A percentile compares a stretch with the other conserved stretches of the same genome.
These are phyloP conservation scores for Pecoramyces ruminantium DNA, from an alignment of 192 early-diverging fungal species.

Conservation along the genomic window DNA sequence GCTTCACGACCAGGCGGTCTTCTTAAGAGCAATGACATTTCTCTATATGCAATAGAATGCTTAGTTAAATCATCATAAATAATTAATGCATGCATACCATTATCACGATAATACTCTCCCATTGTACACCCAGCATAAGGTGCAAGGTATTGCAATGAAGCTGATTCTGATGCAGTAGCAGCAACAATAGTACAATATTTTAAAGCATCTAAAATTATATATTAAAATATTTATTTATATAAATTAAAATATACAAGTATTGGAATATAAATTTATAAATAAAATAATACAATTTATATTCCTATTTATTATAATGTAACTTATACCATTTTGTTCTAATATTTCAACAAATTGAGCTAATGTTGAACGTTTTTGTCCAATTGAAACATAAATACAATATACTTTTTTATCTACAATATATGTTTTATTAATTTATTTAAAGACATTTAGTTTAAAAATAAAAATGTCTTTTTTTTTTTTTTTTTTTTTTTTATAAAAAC, in stretches of 20 bases:
- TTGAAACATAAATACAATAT: conserved; percentile 98
- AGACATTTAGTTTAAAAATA: too few relatives aligned
- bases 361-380: conserved; percentile 98
- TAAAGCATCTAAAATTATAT: conserved; percentile 51
- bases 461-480: too few relatives aligned
- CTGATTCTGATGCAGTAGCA: conserved; percentile 97
- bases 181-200: conserved; percentile 98
- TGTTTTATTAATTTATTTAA: too few relatives aligned
- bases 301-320: too few relatives aligned
- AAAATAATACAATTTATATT: too few relatives aligned
- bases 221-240: too few relatives aligned
- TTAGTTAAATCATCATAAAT: conserved; percentile 99
- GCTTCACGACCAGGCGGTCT: conserved; percentile 99
- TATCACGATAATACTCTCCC: conserved; percentile 99
- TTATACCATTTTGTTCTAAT: conserved; percentile 74
- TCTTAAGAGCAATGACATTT: conserved; percentile 97
- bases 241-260: conserved; percentile 12
- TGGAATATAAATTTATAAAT: too few relatives aligned
- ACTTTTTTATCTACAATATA: conserved; percentile 75
- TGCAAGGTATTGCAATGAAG: conserved; percentile 95
- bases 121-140: conserved; percentile 97
- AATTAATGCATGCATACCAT: conserved; percentile 94
- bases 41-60: conserved; percentile 99
- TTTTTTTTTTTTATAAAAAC: too few relatives aligned
- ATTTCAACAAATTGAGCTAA: conserved; percentile 98